Base-by-base conservation (phyloP, 805 yeast genomes). In the Maudiozyma barnettii region DNA sequence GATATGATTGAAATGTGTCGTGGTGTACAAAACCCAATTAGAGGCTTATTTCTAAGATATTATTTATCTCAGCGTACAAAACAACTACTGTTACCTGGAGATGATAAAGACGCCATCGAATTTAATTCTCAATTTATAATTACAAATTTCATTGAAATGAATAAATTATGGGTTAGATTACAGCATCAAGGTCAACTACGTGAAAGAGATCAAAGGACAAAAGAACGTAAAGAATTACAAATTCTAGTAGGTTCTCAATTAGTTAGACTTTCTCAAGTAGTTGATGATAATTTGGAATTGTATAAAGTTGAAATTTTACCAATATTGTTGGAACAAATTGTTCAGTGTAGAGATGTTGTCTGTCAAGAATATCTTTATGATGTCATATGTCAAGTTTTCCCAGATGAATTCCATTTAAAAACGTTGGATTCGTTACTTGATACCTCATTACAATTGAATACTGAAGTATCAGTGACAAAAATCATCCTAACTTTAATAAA, bases 1-100 rank as follows among this genome's bases (percentile, higher is more conserved):
- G 99, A 93, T 62, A 84, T 93, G 95, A 82, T 91, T 58, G 99
- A 93, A 65, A 93, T 93, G 99, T 83, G 95, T 54, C 77, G 95
- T 38, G 99, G 97, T 14, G 95, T 91, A 2, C 99, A 93, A 65
- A 91, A 88, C 59, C 99, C 99, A 1, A 78, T 88, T 29, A 73
- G 96, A 49, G 99, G 99, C 1, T 69, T 93, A 51, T 93, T 93
- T 63, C 69, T 93, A 57, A 73, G 99, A 43, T 90, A 93, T 68
- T 93, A 88, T 64, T 69, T 93, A 36, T 80, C 89, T 4, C 98
- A 91, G 62, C 72, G 90, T 54, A 83, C 87, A 14, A 84, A 89
- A 53, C 60, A 56, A 43, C 53, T 69, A 20, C 50, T 71, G n/a
- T 68, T 71, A 4, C 40, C 40, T 4, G 22, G 8, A 5, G 40